A percentile compares a stretch with the other conserved stretches of the same genome.
phyloP scores from a whole-genome alignment of 805 yeast species.

The Wickerhamiella kurtzmanii region DNA sequence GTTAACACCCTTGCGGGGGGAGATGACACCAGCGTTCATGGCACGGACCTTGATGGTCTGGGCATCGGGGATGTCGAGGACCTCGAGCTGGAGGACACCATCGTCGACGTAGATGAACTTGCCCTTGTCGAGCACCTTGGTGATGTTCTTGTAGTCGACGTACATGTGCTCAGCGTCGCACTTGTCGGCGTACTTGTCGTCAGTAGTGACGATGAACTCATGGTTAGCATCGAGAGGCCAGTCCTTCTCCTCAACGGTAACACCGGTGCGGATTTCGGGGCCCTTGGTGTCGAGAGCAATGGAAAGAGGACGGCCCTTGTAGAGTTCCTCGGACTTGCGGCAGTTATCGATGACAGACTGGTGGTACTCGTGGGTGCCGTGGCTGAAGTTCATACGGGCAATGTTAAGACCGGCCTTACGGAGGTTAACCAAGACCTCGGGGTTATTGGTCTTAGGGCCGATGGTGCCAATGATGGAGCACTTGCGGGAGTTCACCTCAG shows the following conservation, averaged over 20 bases:
- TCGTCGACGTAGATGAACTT: constrained; percentile 90
- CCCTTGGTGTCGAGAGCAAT: constrained; percentile 99
- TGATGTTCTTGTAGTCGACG: constrained; percentile 90
- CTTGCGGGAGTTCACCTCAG: constrained; percentile 74
- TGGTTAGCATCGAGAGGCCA: constrained; percentile 74
- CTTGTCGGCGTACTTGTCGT: constrained; percentile 55
- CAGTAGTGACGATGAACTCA: constrained; percentile 88
- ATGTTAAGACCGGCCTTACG: constrained; percentile 97
- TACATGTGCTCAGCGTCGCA: constrained; percentile 75
- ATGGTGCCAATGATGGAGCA: constrained; percentile 96
- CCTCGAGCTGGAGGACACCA: constrained; percentile 94
- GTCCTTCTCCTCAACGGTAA: constrained; percentile 68
- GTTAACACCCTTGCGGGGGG: constrained; percentile 98
- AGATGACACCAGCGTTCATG: constrained; percentile 88
- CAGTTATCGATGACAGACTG: constrained; percentile 94
- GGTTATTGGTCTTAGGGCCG: constrained; percentile 94
- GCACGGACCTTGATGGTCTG: constrained; percentile 75
- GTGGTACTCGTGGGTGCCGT: constrained; percentile 96
- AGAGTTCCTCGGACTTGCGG: constrained; percentile 79
- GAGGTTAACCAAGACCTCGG: constrained; percentile 68
- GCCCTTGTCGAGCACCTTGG: constrained; percentile 82
- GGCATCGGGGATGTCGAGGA: constrained; percentile 66
- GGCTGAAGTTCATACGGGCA: constrained; percentile 98
- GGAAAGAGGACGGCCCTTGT: constrained; percentile 93
- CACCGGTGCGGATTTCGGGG: constrained; percentile 98